phyloP scores from a whole-genome alignment of 305 asterid species.

The Galium porrigens region DNA sequence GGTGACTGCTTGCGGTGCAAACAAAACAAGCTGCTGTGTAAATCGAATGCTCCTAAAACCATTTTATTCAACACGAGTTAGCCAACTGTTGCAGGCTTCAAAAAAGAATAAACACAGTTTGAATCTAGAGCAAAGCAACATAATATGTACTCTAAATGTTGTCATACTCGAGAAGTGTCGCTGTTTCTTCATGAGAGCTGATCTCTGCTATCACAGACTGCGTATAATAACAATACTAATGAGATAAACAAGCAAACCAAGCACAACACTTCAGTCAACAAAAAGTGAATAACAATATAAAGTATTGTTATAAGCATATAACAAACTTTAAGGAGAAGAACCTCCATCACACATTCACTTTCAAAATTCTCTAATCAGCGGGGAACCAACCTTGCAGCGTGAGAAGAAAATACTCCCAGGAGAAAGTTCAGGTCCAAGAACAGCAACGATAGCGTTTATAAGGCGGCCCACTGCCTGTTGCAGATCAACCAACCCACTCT shows the following conservation, averaged over 20 bases:
- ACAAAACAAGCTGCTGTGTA: conserved; percentile 91
- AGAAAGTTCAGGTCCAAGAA: conserved; percentile 96
- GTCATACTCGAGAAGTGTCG: conserved; percentile 86
- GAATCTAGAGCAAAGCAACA: conserved; percentile 8
- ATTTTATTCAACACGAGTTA: conserved; percentile 15
- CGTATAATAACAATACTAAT: conserved; percentile 28
- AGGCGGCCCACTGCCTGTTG: conserved; percentile 96
- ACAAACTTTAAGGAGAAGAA: neutral
- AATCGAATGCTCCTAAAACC: conserved; percentile 76
- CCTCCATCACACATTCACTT: conserved; percentile 9
- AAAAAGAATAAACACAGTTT: conserved; percentile 3
- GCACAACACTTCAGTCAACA: conserved; percentile 11
- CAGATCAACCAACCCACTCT: conserved; percentile 80
- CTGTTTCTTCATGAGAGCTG: conserved; percentile 81
- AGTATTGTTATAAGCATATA: neutral
- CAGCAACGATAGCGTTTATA: conserved; percentile 89
- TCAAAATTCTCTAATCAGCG: conserved; percentile 19
- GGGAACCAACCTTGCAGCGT: conserved; percentile 77
- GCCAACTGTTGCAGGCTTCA: conserved; percentile 6
- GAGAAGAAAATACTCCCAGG: conserved; percentile 96
- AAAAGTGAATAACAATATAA: conserved; percentile 11
- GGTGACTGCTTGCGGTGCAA: conserved; percentile 93
- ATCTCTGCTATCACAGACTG: conserved; percentile 96
- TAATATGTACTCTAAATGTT: conserved; percentile 7
- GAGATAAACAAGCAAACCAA: conserved; percentile 20